Conservation (phyloP, 257 asterid species). For the Solanum ossicruentum region DNA sequence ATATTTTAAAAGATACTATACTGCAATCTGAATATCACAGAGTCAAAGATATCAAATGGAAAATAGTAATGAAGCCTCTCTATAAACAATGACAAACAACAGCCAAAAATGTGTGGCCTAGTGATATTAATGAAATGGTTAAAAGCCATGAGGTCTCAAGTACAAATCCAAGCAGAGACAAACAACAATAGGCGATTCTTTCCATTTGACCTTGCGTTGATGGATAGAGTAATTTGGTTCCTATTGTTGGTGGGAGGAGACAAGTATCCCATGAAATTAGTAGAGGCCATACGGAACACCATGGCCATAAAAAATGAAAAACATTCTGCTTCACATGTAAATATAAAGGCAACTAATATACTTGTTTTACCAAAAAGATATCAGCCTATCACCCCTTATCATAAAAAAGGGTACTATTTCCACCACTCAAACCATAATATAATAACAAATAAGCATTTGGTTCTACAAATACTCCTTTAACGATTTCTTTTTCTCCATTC, state of each 20-base stretch:
- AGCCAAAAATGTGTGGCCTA: too few relatives aligned
- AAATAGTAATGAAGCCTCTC: background rate
- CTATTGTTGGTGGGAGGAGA: too few relatives aligned
- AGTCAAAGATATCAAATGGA: background rate
- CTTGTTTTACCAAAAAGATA: background rate
- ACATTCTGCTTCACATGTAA: background rate
- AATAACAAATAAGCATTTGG: background rate
- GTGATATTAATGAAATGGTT: too few relatives aligned
- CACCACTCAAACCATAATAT: background rate
- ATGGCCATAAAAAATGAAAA: background rate
- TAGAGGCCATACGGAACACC: too few relatives aligned
- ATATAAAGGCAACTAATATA: background rate
- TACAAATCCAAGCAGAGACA: too few relatives aligned
- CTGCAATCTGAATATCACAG: background rate
- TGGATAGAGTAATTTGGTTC: too few relatives aligned
- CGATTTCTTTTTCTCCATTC: background rate
- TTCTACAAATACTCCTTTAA: background rate
- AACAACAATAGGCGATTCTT: too few relatives aligned
- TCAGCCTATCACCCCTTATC: background rate
- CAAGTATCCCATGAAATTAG: too few relatives aligned
- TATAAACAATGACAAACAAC: background rate
- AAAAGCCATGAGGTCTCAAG: too few relatives aligned
- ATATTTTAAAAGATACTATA: too few relatives aligned
- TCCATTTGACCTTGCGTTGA: too few relatives aligned
- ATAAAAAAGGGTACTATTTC: background rate